Evolutionary conservation across 106 monocot species (phyloP).

Genomic region (Vanilla planifolia): DNA sequence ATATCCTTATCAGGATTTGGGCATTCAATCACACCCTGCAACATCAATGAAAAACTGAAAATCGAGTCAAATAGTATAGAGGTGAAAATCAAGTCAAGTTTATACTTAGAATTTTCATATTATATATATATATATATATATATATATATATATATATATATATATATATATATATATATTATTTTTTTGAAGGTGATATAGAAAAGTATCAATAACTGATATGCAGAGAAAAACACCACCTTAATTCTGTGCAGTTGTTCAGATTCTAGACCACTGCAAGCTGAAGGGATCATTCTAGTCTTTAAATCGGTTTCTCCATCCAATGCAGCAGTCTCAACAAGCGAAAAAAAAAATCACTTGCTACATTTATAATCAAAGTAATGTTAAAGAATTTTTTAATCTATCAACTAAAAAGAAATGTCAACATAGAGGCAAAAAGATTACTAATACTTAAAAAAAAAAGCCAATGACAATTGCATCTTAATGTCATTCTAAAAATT

Average conservation of each 20-base stretch:
- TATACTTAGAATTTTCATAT: too few species aligned
- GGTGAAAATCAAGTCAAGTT: neutral
- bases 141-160: too few species aligned
- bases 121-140: too few species aligned
- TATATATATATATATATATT: too few species aligned
- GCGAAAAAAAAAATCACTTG: conserved; percentile 9
- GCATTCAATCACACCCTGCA: conserved; percentile 93
- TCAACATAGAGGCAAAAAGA: neutral
- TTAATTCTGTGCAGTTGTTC: conserved; percentile 75
- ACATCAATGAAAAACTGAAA: neutral
- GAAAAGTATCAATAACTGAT: conserved; percentile 5
- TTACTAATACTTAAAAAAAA: too few species aligned
- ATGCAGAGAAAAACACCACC: conserved; percentile 21
- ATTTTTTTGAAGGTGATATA: conserved; percentile 9
- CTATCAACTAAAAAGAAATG: neutral
- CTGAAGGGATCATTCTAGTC: conserved; percentile 59
- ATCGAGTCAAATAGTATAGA: neutral
- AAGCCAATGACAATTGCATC: too few species aligned
- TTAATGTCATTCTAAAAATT: too few species aligned
- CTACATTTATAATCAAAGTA: neutral
- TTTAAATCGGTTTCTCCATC: conserved; percentile 99
- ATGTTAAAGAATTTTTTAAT: neutral
- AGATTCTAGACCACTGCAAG: conserved; percentile 52
- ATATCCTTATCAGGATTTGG: conserved; percentile 90
- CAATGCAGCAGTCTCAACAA: conserved; percentile 82